Percentiles rank a stretch among this genome's conserved stretches.
phyloP scores from a whole-genome alignment of 371 early-diverging fungal species.

The Zopfochytrium polystomum region DNA sequence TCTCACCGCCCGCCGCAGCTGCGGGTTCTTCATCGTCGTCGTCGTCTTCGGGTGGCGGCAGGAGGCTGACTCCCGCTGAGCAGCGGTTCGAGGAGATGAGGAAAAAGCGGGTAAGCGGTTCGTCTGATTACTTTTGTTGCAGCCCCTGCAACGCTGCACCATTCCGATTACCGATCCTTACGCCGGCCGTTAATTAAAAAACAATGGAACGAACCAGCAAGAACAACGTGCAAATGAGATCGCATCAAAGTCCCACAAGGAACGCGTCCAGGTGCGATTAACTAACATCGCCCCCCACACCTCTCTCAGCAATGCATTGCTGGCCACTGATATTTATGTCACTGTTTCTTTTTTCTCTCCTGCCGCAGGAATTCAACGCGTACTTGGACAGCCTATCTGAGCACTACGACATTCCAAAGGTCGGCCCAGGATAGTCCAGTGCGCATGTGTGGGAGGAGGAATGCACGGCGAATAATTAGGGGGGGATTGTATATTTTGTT shows the following conservation, averaged over 20 bases:
- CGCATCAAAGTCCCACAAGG: constrained; percentile 57
- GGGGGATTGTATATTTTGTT: too few species aligned
- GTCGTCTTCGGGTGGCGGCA: constrained; percentile 6
- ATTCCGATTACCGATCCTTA: not conserved
- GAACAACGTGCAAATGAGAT: constrained; percentile 48
- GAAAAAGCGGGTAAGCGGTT: constrained; percentile 38
- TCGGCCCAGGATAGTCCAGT: constrained; percentile 45
- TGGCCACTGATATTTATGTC: not conserved
- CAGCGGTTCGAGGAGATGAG: constrained; percentile 46
- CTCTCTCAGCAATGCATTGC: not conserved
- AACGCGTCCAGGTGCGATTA: constrained; percentile 50
- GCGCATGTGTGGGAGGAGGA: too few species aligned
- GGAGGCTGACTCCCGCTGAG: constrained; percentile 51
- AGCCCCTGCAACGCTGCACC: not conserved
- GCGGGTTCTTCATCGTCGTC: not conserved
- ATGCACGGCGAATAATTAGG: too few species aligned
- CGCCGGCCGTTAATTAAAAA: not conserved
- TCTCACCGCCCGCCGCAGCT: not conserved
- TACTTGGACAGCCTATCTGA: constrained; percentile 54
- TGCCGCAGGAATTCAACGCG: constrained; percentile 53
- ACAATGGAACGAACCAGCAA: constrained; percentile 16
- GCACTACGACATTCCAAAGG: constrained; percentile 64
- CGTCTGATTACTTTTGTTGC: not conserved
- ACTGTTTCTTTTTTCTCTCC: not conserved
- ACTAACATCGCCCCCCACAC: not conserved